Evolutionary conservation across 768 basidiomycete species (phyloP), one percentile per base, ranked within the genome.

Genomic region (Boletellus ananiceps): DNA sequence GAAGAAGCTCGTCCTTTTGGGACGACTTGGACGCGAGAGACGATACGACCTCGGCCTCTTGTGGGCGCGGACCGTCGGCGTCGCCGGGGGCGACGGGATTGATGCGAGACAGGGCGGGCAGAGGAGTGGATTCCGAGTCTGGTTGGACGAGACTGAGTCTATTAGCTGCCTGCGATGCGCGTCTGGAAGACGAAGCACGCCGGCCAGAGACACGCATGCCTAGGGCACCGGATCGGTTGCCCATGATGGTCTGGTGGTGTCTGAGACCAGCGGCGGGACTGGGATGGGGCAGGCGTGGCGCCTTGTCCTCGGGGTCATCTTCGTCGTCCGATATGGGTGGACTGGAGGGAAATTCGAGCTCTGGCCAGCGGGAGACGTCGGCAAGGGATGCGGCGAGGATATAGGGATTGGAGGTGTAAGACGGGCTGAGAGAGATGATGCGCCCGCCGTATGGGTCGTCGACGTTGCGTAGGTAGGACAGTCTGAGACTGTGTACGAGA

Each of bases 161-260:
- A 37, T 49, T 50, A 27, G 44, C 27, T 14, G 49, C 33, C 21
- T 50, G 56, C 1, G 77, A 77, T 37, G 74, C 60, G 21, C 81
- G 74, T 50, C 78, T 78, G 8, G 81, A 78, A 1, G 73, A 70
- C 2, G 80, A 80, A 0, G 62, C 67, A 14, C 83, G 72, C 56
- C 83, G 82, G 1, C 82, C 92, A 23, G 78, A 70, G 3, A 92
- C 84, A 19, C 93, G 76, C 69, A 94, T 76, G 0, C 93, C 93
- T 1, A 86, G 63, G 0, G 78, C 88, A 4, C 88, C 89, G 0
- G 80, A 76, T 21, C 81, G 76, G 11, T 71, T 72, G 4, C 83
- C 90, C 77, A 93, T 84, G 61, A 96, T 95, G 3, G 94, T 96
- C 59, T 86, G 83, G 6, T 90, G 88, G 66, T 94, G 86, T 61